Conservation (phyloP, 2,329 filamentous ascomycete species). For the Monilinia laxa region DNA sequence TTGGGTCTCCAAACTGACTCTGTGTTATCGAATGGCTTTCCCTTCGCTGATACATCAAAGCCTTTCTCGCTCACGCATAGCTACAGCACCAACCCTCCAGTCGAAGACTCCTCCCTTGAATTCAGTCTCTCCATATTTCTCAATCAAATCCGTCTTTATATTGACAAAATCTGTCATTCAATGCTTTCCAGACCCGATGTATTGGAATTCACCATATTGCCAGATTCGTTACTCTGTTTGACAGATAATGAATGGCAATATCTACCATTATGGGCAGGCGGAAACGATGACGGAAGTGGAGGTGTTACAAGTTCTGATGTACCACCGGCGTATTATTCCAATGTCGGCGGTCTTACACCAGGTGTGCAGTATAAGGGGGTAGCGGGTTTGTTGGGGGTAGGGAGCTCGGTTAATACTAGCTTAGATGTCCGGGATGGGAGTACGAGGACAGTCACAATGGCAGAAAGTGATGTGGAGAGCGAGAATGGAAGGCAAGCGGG, state of each 20-base stretch:
- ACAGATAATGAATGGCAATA: conserved; percentile 58
- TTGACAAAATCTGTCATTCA: neutral
- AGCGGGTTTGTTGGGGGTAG: conserved; percentile 9
- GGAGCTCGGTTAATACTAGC: conserved; percentile 12
- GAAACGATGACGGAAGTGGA: conserved; percentile 51
- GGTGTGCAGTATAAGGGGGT: conserved; percentile 13
- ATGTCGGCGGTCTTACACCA: conserved; percentile 2
- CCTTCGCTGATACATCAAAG: neutral
- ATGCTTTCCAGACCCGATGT: conserved; percentile 24
- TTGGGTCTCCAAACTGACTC: neutral
- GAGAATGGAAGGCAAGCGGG: neutral
- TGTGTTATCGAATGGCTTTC: neutral
- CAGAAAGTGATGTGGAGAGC: neutral
- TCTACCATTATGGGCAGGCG: conserved; percentile 65
- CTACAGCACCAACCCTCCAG: neutral
- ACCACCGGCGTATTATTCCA: conserved; percentile 34
- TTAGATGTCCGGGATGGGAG: conserved; percentile 11
- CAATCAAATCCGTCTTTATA: conserved; percentile 21
- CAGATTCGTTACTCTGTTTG: conserved; percentile 52
- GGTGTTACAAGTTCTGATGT: conserved; percentile 47
- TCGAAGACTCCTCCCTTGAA: conserved; percentile 9
- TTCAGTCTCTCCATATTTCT: conserved; percentile 26
- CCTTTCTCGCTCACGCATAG: neutral
- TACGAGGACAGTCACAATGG: neutral
- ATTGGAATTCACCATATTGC: conserved; percentile 27